Base-by-base conservation (phyloP, 2,329 filamentous ascomycete genomes). In the Paraphoma sp. region DNA sequence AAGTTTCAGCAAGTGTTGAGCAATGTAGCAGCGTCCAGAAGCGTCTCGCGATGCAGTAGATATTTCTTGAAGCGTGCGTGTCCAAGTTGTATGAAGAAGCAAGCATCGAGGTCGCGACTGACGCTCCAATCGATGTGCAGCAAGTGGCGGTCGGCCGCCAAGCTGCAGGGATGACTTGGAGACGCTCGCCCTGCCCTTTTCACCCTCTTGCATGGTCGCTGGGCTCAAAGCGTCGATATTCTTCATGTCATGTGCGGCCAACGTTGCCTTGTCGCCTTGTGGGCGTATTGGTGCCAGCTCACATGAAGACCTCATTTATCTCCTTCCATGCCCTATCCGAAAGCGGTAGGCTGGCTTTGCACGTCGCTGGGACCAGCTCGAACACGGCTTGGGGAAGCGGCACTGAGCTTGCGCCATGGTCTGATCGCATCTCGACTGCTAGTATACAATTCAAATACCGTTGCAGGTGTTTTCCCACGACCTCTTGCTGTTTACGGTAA, bases 131-230 rank as follows among this genome's bases (percentile, higher is more conserved):
- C 56, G 60, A 61, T 47, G 57, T 48, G 62, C 54, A 62, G 64
- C 55, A 63, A 51, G 65, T 70, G 69, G 70, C 67, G 64, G 61
- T 36, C 54, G 56, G 42, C 36, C 14, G 65, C 66, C 66, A 64
- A 66, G 66, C 30, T 54, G 54, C 65, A 68, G 56, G 56, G 60
- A 53, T 65, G 46, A n/a, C 38, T 42, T 56, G 56, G 29, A 53
- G 53, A 51, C 51, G 53, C 51, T 57, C 50, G 45, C 49, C 57
- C 53, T 68, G 63, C 65, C 63, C 52, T 47, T 59, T 63, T 65
- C 53, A 48, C 56, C 59, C 52, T 36, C 45, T 45, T 51, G 60
- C 60, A 58, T 54, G 50, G 50, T 49, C 54, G 10, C 52, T 33
- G 57, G 59, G 60, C 63, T 60, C 45, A 53, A 47, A 53, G 18